A percentile compares a stretch with the other conserved stretches of the same genome.
phyloP scores from a whole-genome alignment of 805 yeast species.

The Schizosaccharomyces pombe region DNA sequence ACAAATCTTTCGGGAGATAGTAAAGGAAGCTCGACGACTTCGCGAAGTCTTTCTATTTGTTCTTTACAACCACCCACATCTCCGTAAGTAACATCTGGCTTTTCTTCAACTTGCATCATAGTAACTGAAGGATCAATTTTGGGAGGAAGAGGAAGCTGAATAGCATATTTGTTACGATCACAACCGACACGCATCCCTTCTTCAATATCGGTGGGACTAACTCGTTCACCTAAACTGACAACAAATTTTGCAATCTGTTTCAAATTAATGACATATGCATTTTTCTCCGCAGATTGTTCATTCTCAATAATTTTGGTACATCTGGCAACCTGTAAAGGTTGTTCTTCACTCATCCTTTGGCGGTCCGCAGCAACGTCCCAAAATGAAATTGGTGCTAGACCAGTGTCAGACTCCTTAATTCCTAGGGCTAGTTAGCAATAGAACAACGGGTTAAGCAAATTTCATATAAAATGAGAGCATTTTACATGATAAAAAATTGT shows the following conservation, averaged over 20 bases:
- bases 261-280: slow-evolving; percentile 84
- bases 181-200: slow-evolving; percentile 99
- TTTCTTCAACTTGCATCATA: slow-evolving; percentile 99
- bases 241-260: slow-evolving; percentile 93
- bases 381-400: slow-evolving; percentile 84
- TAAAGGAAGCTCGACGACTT: slow-evolving; percentile 83
- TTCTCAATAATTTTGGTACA: slow-evolving; percentile 76
- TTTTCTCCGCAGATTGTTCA: slow-evolving; percentile 52
- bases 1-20: slow-evolving; percentile 92
- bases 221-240: slow-evolving; percentile 87
- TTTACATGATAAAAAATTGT: slow-evolving; percentile 10
- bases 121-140: slow-evolving; percentile 93
- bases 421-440: slow-evolving; percentile 6
- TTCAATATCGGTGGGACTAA: slow-evolving; percentile 94
- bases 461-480: too few species aligned
- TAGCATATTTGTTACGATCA: slow-evolving; percentile 88
- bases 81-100: slow-evolving; percentile 94
- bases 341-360: slow-evolving; percentile 78
- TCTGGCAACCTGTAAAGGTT: slow-evolving; percentile 92
- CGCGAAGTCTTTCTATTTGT: slow-evolving; percentile 87
- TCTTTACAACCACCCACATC: slow-evolving; percentile 98
- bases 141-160: slow-evolving; percentile 92
- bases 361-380: slow-evolving; percentile 97
- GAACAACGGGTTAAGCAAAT: too few species aligned
- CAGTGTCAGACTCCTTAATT: slow-evolving; percentile 67